Evolutionary conservation across 2,329 filamentous ascomycete genomes (phyloP), one percentile per base, ranked within the genome.

Genomic region (Cladophialophora bantiana): DNA sequence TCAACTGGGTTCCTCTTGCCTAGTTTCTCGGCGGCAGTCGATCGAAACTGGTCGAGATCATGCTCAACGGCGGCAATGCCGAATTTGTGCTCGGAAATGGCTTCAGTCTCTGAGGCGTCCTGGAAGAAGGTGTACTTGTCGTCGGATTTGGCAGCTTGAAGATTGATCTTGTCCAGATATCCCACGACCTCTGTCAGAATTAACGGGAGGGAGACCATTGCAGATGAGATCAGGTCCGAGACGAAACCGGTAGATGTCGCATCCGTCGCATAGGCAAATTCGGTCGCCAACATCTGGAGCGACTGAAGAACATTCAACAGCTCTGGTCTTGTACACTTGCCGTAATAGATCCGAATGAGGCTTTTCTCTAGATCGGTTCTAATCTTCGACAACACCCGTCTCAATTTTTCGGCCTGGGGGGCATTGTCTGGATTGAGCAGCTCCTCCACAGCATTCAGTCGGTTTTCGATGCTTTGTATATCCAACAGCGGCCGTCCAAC

Each of bases 81-180:
- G 40, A 96, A 82, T 78, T 97, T 97, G 75, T 96, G 89, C 72
- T 94, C 89, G 20, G 89, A 89, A 71, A 99, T 97, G 52, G 89
- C 90, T 32, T 97, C 94, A 0, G 91, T 96, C 78, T 97, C 94
- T 69, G 93, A 86, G 45, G 90, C 86, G 70, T 97, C 93, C 5
- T 90, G 88, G 77, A 99, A 97, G 83, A 99, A 99, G 40, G 85
- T 84, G 77, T 97, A 98, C 77, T 97, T 97, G 83, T 99, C 94
- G 74, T 98, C 90, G 31, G 87, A 88, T 57, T 89, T 90, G 0
- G 94, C 95, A 0, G 95, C 92, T 71, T 91, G 85, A 36, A 89
- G 83, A 73, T 96, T 96, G 78, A 99, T 95, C 68, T 89, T 90
- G 62, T 96, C 90, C 2, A 99, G 86, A 75, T 92, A 93, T 0